Conservation (phyloP, 352 stramenopile genomes). For the Stramenopiles sp. region DNA sequence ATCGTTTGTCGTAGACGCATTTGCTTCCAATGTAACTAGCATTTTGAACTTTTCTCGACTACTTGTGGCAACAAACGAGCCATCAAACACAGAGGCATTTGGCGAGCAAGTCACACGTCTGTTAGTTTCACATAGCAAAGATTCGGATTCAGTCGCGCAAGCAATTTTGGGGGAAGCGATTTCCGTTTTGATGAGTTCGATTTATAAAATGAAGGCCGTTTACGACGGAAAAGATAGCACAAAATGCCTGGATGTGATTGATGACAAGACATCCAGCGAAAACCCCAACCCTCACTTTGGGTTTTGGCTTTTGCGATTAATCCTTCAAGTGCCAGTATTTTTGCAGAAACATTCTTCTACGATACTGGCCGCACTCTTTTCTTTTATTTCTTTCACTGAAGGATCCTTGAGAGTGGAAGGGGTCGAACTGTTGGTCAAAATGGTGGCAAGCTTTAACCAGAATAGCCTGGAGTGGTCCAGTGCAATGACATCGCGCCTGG, state of each 20-base stretch:
- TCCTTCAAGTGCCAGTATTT: slow-evolving; percentile 6
- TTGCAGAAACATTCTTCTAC: background rate
- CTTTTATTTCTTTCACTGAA: slow-evolving; percentile 6
- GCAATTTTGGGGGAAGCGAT: background rate
- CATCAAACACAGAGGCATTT: background rate
- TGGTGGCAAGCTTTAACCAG: background rate
- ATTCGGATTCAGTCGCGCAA: background rate
- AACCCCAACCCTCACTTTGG: slow-evolving; percentile 10
- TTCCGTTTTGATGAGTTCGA: slow-evolving; percentile 8
- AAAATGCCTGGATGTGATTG: background rate
- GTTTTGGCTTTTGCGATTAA: slow-evolving; percentile 4
- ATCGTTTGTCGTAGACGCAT: background rate
- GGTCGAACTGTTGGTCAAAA: background rate
- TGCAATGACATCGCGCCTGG: background rate
- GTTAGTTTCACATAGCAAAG: background rate
- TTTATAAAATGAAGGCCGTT: slow-evolving; percentile 6
- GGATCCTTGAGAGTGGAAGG: background rate
- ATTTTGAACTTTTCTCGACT: slow-evolving; percentile 1
- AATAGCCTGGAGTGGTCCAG: background rate
- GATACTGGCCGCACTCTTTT: background rate
- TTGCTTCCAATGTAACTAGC: background rate
- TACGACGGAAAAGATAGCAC: background rate
- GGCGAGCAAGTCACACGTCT: background rate
- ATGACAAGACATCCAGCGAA: background rate
- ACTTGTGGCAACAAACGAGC: background rate